A percentile compares a stretch with the other conserved stretches of the same genome.
Conservation (phyloP, 129 eudicot species). For the Rutidosis leptorrhynchoides region DNA sequence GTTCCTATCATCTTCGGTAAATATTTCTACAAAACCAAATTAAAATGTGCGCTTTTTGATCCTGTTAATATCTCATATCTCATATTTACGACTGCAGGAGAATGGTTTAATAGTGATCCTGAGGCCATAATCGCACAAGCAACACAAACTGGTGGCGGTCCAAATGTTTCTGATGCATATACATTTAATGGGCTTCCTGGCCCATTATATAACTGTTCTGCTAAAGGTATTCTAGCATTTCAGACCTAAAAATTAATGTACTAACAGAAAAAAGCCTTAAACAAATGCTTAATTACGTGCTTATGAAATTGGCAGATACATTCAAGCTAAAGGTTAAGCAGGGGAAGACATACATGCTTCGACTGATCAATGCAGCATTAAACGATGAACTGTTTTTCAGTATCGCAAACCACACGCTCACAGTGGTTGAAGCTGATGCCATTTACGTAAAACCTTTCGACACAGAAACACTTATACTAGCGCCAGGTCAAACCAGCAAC, state of each 20-base stretch:
- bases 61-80: background rate
- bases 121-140: slow-evolving; percentile 60
- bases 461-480: slow-evolving; percentile 37
- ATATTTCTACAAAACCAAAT: background rate
- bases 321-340: slow-evolving; percentile 37
- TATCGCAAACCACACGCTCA: slow-evolving; percentile 38
- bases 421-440: slow-evolving; percentile 43
- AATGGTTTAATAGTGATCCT: slow-evolving; percentile 60
- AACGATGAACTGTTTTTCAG: slow-evolving; percentile 39
- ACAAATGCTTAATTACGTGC: background rate
- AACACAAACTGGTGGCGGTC: slow-evolving; percentile 56
- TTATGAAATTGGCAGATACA: slow-evolving; percentile 24
- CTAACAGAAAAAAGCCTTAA: background rate
- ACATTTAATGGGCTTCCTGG: slow-evolving; percentile 33
- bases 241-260: background rate
- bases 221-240: slow-evolving; percentile 23
- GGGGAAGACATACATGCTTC: slow-evolving; percentile 40
- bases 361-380: slow-evolving; percentile 41
- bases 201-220: slow-evolving; percentile 33
- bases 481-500: slow-evolving; percentile 67
- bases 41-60: background rate
- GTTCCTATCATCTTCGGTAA: slow-evolving; percentile 58
- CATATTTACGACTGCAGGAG: slow-evolving; percentile 34
- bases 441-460: slow-evolving; percentile 33
- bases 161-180: slow-evolving; percentile 50